A percentile compares a stretch with the other conserved stretches of the same genome.
These are phyloP conservation scores for Juglanconis sp. DNA, from an alignment of 2,329 filamentous ascomycete species.

Conservation along the genomic window DNA sequence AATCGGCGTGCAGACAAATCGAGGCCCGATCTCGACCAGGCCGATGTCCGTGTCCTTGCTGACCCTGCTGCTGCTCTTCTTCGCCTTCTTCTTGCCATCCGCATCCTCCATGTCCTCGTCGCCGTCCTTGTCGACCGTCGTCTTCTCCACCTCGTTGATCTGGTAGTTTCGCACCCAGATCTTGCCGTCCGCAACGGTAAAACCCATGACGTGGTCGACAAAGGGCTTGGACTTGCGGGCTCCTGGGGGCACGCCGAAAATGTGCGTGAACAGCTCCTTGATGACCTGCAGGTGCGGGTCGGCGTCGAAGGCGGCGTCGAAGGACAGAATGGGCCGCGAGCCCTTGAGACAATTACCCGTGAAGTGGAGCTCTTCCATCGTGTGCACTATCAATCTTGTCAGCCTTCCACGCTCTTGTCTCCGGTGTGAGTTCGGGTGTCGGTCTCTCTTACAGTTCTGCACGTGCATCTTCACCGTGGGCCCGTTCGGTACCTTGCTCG, in stretches of 20 bases:
- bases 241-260: constrained; percentile 87
- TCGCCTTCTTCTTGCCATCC: constrained; percentile 26
- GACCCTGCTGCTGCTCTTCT: constrained; percentile 36
- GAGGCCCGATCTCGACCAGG: constrained; percentile 88
- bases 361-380: constrained; percentile 95
- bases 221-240: constrained; percentile 93
- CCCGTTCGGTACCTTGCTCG: constrained; percentile 85
- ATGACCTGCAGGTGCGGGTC: constrained; percentile 78
- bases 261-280: constrained; percentile 85
- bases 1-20: constrained; percentile 90
- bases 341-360: constrained; percentile 96
- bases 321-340: constrained; percentile 84
- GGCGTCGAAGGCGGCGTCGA: constrained; percentile 81
- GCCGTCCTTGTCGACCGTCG: constrained; percentile 35
- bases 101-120: constrained; percentile 43
- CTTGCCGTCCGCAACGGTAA: constrained; percentile 87
- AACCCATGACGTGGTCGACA: constrained; percentile 89
- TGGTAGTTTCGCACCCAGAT: constrained; percentile 97
- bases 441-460: constrained; percentile 62
- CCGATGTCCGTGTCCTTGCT: constrained; percentile 70
- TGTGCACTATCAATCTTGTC: constrained; percentile 61
- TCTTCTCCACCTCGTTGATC: constrained; percentile 76
- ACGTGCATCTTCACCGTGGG: constrained; percentile 63
- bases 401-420: neutral
- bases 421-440: neutral